Evolutionary conservation across 2,329 filamentous ascomycete species (phyloP), one percentile per base, ranked within the genome.

Genomic region (Septoria linicola): DNA sequence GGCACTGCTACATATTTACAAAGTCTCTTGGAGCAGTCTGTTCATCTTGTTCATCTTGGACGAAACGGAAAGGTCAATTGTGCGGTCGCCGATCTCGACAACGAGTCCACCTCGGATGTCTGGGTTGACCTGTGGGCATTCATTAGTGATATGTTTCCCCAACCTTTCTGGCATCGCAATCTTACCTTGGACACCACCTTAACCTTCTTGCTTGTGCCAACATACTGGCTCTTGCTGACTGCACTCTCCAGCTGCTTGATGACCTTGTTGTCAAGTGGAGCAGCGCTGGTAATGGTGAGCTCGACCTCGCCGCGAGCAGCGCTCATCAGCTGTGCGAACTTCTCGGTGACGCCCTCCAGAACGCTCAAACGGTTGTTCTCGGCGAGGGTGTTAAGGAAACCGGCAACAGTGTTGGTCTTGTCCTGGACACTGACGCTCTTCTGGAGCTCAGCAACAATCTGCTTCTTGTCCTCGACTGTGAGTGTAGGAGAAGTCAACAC

Each of bases 31-130:
- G 71, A 99, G 87, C 73, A 96, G 85, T 87, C 97, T 99, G 89
- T 99, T 99, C 83, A 99, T 89, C 84, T 90, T 95, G 73, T 88
- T 82, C 75, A 99, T 87, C 82, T 92, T 95, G 72, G 88, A 80
- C 42, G 92, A 92, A 69, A 99, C 91, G 76, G 87, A 93, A 65
- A 96, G 87, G 77, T 99, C 93, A 71, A 99, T 96, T 73, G 92
- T 97, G 71, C 92, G 88, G 81, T 97, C 92, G 68, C 91, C 92
- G 64, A 97, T 87, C 79, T 97, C 92, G 69, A 99, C 92, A 62
- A 99, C 76, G 63, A 99, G 84, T 58, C 93, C 93, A 63, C 93
- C 93, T 62, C 95, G 76, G 70, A 99, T 92, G 53, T 97, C 92
- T 57, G 92, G 82, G 83, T 96, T 93, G 74, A 97, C 88, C 88